phyloP scores from a whole-genome alignment of 1,139 yeast genomes.

The Hansenula anomala region DNA sequence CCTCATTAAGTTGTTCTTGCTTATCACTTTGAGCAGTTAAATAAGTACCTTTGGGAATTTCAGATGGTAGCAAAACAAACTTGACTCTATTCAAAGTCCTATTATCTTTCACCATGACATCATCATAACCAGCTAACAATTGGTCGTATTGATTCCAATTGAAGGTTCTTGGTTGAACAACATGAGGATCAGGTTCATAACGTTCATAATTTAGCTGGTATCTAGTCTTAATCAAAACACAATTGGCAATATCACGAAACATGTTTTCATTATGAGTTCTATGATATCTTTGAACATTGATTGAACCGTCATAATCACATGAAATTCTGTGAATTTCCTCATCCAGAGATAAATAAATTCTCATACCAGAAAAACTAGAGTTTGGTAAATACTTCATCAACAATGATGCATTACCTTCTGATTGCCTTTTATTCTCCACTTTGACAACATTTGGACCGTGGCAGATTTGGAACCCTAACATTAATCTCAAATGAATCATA shows the following conservation, averaged over 20 bases:
- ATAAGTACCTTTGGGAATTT: constrained; percentile 49
- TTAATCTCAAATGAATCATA: constrained; percentile 78
- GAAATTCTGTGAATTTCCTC: constrained; percentile 82
- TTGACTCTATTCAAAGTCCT: constrained; percentile 64
- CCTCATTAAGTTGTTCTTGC: constrained; percentile 66
- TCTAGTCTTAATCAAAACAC: constrained; percentile 61
- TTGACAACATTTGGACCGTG: constrained; percentile 60
- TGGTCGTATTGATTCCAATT: constrained; percentile 96
- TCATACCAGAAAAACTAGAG: constrained; percentile 43
- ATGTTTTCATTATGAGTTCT: constrained; percentile 26
- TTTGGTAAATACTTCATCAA: constrained; percentile 16
- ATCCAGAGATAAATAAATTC: constrained; percentile 70
- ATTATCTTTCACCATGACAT: constrained; percentile 49
- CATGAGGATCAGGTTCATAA: constrained; percentile 52
- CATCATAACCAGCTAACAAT: constrained; percentile 83
- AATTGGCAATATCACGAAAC: constrained; percentile 16
- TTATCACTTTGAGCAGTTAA: constrained; percentile 31
- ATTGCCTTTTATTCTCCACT: constrained; percentile 57
- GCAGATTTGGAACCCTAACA: constrained; percentile 89
- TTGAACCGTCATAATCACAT: constrained; percentile 62
- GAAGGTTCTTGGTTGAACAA: constrained; percentile 46
- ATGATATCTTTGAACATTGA: constrained; percentile 73
- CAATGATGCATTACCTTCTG: constrained; percentile 44
- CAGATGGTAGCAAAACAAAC: constrained; percentile 78
- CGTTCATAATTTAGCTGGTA: constrained; percentile 66